A percentile compares a stretch with the other conserved stretches of the same genome.
Evolutionary conservation across 2,329 filamentous ascomycete species (phyloP).

Genomic region (Trichoderma polysporum): DNA sequence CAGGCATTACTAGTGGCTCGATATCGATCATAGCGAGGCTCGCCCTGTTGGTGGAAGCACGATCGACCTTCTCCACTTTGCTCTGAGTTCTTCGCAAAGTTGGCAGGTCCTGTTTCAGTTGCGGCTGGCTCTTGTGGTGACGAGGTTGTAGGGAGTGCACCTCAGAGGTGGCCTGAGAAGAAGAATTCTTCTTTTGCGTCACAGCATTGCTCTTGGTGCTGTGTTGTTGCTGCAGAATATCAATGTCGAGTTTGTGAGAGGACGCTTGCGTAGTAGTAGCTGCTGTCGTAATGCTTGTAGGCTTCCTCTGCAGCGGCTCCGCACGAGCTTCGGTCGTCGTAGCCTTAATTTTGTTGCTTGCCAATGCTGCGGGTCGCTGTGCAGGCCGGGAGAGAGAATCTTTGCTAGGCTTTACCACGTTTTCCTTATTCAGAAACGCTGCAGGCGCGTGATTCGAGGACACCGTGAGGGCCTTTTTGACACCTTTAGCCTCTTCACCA

Average conservation of each 20-base stretch:
- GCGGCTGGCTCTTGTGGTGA: conserved; percentile 56
- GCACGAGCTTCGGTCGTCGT: conserved; percentile 29
- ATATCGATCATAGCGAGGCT: not conserved
- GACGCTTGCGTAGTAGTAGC: conserved; percentile 21
- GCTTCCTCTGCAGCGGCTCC: conserved; percentile 31
- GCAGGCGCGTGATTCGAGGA: conserved; percentile 30
- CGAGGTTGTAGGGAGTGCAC: conserved; percentile 40
- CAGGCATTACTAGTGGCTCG: conserved; percentile 1
- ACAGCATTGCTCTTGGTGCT: conserved; percentile 18
- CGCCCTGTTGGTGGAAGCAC: not conserved
- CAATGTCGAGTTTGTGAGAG: conserved; percentile 26
- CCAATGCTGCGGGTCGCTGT: conserved; percentile 30
- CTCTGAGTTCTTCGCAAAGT: conserved; percentile 47
- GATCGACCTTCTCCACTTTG: conserved; percentile 35
- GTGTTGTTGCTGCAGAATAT: conserved; percentile 20
- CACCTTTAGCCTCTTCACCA: conserved; percentile 38
- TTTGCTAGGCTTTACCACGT: conserved; percentile 35
- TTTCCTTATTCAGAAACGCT: conserved; percentile 46
- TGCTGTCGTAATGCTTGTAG: conserved; percentile 13
- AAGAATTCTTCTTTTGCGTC: conserved; percentile 16
- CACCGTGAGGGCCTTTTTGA: conserved; percentile 33
- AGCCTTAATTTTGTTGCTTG: conserved; percentile 24
- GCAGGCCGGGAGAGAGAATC: conserved; percentile 42
- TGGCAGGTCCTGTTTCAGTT: conserved; percentile 46
- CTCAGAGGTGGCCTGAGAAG: conserved; percentile 24